Evolutionary conservation across 805 yeast species (phyloP).

Genomic region (Diddensiella caesifluorescens): DNA sequence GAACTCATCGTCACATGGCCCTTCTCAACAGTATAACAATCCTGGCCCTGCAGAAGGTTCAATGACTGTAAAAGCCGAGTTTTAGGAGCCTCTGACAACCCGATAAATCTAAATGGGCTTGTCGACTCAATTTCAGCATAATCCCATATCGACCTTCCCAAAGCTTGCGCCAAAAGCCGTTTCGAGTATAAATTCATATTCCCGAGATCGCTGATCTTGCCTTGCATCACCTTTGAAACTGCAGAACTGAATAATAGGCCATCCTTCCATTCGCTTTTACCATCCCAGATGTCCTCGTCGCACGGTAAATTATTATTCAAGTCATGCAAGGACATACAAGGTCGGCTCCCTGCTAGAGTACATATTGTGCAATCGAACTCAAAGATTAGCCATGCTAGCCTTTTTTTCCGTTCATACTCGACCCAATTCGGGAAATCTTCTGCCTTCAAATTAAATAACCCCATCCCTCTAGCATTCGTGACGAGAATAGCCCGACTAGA

Average conservation of each 20-base stretch:
- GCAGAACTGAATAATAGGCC: constrained; percentile 13
- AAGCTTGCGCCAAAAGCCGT: constrained; percentile 21
- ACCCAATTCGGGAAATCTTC: constrained; percentile 20
- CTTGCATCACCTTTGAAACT: constrained; percentile 8
- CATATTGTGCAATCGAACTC: constrained; percentile 23
- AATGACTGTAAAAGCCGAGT: constrained; percentile 14
- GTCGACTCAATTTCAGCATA: constrained; percentile 21
- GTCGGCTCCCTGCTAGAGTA: constrained; percentile 19
- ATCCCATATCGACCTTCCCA: constrained; percentile 23
- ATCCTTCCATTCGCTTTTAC: constrained; percentile 8
- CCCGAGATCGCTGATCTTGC: constrained; percentile 1
- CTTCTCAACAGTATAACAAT: constrained; percentile 10
- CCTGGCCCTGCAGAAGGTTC: constrained; percentile 14
- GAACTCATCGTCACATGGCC: constrained; percentile 15
- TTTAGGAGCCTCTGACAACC: constrained; percentile 16
- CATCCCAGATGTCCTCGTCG: constrained; percentile 22
- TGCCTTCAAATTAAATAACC: constrained; percentile 16
- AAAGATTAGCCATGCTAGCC: constrained; percentile 22
- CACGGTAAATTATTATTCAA: constrained; percentile 23
- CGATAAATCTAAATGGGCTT: constrained; percentile 12
- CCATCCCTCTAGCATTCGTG: constrained; percentile 20
- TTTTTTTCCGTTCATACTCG: constrained; percentile 19
- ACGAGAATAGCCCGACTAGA: constrained; percentile 18
- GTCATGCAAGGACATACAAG: constrained; percentile 21
- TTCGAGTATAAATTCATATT: constrained; percentile 8